Conservation (phyloP, 371 early-diverging fungal genomes). For the Batrachochytrium dendrobatidis region DNA sequence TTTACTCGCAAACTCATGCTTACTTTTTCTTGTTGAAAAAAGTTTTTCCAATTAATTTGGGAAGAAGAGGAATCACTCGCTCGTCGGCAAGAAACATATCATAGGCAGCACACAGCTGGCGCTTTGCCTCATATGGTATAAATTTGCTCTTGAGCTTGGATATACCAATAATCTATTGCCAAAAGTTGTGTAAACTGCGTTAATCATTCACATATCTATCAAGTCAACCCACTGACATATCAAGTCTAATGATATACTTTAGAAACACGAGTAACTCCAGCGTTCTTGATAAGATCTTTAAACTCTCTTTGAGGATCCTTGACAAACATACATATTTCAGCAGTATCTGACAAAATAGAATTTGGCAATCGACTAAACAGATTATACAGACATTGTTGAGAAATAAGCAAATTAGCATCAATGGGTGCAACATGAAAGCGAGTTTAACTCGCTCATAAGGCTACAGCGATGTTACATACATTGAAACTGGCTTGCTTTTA, state of each 20-base stretch:
- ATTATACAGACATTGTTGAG: too few species aligned
- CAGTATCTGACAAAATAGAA: conserved; percentile 41
- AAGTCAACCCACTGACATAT: conserved; percentile 1
- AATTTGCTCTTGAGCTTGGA: conserved; percentile 68
- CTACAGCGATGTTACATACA: conserved; percentile 35
- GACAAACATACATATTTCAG: conserved; percentile 73
- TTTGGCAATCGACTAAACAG: conserved; percentile 44
- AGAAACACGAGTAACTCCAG: conserved; percentile 23
- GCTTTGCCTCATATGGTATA: conserved; percentile 67
- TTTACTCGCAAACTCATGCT: too few species aligned
- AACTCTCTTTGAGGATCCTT: conserved; percentile 73
- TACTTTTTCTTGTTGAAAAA: conserved; percentile 84
- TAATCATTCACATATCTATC: too few species aligned
- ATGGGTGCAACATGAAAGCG: not conserved
- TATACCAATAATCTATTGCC: conserved; percentile 59
- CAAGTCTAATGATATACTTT: conserved; percentile 9
- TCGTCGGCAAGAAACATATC: conserved; percentile 84
- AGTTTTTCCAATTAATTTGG: conserved; percentile 74
- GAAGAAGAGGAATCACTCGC: conserved; percentile 62
- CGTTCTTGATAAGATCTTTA: conserved; percentile 58
- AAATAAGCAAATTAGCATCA: not conserved
- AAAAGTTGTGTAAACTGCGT: too few species aligned
- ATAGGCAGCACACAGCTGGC: conserved; percentile 61
- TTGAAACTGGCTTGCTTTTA: conserved; percentile 52
- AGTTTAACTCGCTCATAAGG: not conserved